Percentiles rank a stretch among this genome's conserved stretches.
Evolutionary conservation across 1,139 yeast species (phyloP).

Genomic region (Kodamaea fungicola): DNA sequence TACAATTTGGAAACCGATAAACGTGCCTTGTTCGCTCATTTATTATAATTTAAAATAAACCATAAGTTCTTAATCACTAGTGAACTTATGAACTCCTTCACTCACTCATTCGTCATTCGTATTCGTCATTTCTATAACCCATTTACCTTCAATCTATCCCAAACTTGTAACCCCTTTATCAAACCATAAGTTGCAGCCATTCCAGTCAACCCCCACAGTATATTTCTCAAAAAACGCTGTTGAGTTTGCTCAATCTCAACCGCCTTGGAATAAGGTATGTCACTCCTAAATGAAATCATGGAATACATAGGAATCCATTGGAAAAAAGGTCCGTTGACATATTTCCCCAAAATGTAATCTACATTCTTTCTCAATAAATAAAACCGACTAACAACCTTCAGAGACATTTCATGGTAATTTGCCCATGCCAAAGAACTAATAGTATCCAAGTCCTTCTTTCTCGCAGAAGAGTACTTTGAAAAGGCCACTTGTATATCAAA

Average conservation of each 20-base stretch:
- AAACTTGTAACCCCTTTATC: constrained; percentile 17
- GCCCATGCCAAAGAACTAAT: constrained; percentile 76
- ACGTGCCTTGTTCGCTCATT: too few relatives aligned
- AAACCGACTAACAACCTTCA: constrained; percentile 63
- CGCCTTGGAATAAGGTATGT: constrained; percentile 74
- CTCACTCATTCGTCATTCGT: not conserved
- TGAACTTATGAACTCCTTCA: not conserved
- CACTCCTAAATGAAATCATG: constrained; percentile 87
- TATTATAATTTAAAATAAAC: too few relatives aligned
- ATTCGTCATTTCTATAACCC: not conserved
- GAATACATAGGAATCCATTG: constrained; percentile 86
- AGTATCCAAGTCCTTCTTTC: constrained; percentile 69
- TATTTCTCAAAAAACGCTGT: constrained; percentile 34
- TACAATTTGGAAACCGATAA: too few relatives aligned
- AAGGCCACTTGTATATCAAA: constrained; percentile 52
- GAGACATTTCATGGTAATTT: constrained; percentile 86
- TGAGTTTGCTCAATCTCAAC: constrained; percentile 52
- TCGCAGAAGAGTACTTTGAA: constrained; percentile 47
- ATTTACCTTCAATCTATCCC: constrained; percentile 11
- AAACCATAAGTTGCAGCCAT: constrained; percentile 15
- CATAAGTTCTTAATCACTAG: constrained; percentile 1
- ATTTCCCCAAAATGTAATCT: constrained; percentile 61
- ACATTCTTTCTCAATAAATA: constrained; percentile 65
- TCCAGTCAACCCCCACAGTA: constrained; percentile 22
- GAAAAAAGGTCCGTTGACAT: constrained; percentile 40